A percentile compares a stretch with the other conserved stretches of the same genome.
phyloP scores from a whole-genome alignment of 305 asterid species.

The Fraxinus latifolia region DNA sequence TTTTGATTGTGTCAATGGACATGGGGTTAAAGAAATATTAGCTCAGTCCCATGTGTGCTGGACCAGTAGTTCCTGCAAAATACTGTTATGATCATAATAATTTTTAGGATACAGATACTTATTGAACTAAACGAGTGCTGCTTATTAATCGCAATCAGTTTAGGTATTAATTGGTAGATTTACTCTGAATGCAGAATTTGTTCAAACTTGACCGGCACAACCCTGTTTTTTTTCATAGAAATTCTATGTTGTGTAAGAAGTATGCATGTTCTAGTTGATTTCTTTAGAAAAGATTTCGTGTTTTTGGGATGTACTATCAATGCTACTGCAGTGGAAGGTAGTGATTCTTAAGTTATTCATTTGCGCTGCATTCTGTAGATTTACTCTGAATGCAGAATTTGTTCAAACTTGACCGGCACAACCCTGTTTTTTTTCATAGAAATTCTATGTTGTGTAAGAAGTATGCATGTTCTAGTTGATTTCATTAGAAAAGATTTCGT shows the following conservation, averaged over 20 bases:
- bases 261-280: not conserved
- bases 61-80: not conserved
- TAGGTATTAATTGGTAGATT: not conserved
- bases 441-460: not conserved
- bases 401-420: not conserved
- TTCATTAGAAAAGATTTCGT: not conserved
- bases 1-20: not conserved
- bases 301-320: not conserved
- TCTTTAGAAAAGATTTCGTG: not conserved
- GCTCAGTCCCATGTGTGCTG: not conserved
- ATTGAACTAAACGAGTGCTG: not conserved
- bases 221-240: not conserved
- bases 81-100: not conserved
- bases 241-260: not conserved
- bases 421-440: not conserved
- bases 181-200: not conserved
- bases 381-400: not conserved
- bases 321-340: conserved; percentile 6
- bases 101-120: not conserved
- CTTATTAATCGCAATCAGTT: not conserved
- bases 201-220: not conserved
- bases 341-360: not conserved
- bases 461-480: not conserved
- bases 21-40: not conserved
- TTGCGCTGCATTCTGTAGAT: not conserved